These are phyloP conservation scores for Harringtonia aguacate DNA, from an alignment of 2,329 filamentous ascomycete species.

Conservation along the genomic window DNA sequence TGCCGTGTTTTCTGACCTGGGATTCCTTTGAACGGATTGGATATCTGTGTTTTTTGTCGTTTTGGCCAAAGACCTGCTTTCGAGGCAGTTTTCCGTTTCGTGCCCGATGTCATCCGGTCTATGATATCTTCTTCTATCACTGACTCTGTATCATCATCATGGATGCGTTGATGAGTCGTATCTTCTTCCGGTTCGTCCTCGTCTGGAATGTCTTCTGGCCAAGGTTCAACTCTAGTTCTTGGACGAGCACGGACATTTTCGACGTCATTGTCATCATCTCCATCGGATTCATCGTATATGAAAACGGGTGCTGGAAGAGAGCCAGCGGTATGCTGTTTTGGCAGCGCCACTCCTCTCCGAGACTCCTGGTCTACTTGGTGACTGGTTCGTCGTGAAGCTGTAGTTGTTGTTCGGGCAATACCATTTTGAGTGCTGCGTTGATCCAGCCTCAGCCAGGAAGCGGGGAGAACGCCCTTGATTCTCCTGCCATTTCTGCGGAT, in stretches of 20 bases:
- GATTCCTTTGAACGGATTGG: slow-evolving; percentile 19
- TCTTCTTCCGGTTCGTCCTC: slow-evolving; percentile 4
- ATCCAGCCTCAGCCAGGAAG: slow-evolving; percentile 56
- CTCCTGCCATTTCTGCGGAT: slow-evolving; percentile 28
- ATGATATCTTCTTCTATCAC: slow-evolving; percentile 40
- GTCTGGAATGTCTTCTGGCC: slow-evolving; percentile 1
- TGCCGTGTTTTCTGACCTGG: slow-evolving; percentile 16
- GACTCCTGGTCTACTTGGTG: slow-evolving; percentile 26
- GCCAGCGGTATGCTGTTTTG: slow-evolving; percentile 21
- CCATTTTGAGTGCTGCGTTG: slow-evolving; percentile 25
- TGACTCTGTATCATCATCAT: slow-evolving; percentile 34
- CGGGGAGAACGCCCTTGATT: slow-evolving; percentile 52
- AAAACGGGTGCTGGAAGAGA: slow-evolving; percentile 19
- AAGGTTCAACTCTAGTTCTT: not conserved
- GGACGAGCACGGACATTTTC: not conserved
- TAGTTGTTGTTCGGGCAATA: not conserved
- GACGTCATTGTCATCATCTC: slow-evolving; percentile 15
- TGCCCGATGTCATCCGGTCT: slow-evolving; percentile 36
- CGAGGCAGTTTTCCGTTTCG: slow-evolving; percentile 26
- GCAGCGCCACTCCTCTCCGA: slow-evolving; percentile 39
- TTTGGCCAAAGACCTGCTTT: slow-evolving; percentile 18
- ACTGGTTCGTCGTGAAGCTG: slow-evolving; percentile 18
- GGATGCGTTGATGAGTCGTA: slow-evolving; percentile 3
- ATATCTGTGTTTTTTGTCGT: slow-evolving; percentile 18
- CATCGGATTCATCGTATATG: slow-evolving; percentile 32